Percentiles rank a stretch among this genome's conserved stretches.
phyloP scores from a whole-genome alignment of 1,284 basidiomycete genomes.

The Rhizoctonia solani region DNA sequence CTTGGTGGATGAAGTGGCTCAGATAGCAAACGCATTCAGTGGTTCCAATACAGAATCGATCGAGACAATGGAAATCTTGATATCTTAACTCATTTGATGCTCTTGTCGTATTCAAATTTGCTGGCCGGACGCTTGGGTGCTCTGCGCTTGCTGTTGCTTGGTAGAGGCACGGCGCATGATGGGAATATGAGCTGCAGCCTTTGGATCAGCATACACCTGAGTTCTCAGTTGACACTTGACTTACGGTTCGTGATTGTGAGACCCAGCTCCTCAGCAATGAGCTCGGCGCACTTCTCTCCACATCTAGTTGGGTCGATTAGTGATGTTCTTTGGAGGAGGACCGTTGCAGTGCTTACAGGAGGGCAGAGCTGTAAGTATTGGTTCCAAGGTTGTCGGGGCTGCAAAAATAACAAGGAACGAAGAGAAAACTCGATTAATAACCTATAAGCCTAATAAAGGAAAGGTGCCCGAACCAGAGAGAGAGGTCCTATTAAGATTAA shows the following conservation, averaged over 20 bases:
- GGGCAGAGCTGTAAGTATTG: constrained; percentile 45
- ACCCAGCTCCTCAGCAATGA: constrained; percentile 69
- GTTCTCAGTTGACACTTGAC: no score
- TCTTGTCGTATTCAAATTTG: neutral
- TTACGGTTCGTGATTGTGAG: constrained; percentile 18
- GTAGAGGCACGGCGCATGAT: constrained; percentile 21
- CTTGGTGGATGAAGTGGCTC: no score
- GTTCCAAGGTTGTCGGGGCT: constrained; percentile 68
- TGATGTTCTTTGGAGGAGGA: constrained; percentile 57
- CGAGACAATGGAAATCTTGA: no score
- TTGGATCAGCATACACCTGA: neutral
- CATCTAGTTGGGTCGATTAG: constrained; percentile 48
- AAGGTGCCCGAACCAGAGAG: constrained; percentile 2
- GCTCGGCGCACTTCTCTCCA: constrained; percentile 67
- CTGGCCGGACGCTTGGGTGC: neutral
- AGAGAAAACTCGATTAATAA: neutral
- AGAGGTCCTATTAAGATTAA: constrained; percentile 3
- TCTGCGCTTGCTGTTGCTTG: neutral
- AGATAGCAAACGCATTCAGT: no score
- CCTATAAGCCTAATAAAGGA: neutral
- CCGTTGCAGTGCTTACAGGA: constrained; percentile 51
- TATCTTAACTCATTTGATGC: no score
- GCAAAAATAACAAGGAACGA: no score
- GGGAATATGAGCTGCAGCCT: constrained; percentile 2
- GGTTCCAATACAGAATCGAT: no score